Evolutionary conservation across 345 rosid species (phyloP).

Genomic region (Eucalyptus fibrosa): DNA sequence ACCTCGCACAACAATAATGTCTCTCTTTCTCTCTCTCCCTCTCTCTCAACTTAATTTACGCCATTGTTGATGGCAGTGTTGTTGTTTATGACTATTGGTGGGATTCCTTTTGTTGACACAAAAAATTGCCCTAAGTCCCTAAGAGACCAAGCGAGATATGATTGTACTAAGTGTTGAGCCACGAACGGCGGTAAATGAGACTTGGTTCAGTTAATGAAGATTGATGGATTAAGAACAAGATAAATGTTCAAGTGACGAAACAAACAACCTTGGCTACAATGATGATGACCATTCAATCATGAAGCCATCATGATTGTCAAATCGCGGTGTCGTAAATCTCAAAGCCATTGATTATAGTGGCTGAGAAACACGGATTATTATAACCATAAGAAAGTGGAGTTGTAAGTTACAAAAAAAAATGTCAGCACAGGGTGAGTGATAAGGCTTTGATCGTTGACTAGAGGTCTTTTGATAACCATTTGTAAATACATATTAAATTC

Average conservation of each 20-base stretch:
- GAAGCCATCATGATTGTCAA: not conserved
- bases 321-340: not conserved
- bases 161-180: not conserved
- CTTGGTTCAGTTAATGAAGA: not conserved
- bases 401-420: not conserved
- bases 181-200: not conserved
- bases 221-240: not conserved
- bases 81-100: not conserved
- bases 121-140: not conserved
- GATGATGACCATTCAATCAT: not conserved
- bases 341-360: not conserved
- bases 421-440: not conserved
- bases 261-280: not conserved
- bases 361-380: no score
- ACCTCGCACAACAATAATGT: not conserved
- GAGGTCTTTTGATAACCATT: not conserved
- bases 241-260: not conserved
- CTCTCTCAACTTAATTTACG: not conserved
- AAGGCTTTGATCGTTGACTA: not conserved
- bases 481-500: not conserved
- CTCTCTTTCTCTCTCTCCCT: not conserved
- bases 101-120: not conserved
- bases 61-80: not conserved
- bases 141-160: not conserved
- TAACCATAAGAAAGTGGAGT: not conserved